A percentile compares a stretch with the other conserved stretches of the same genome.
phyloP scores from a whole-genome alignment of 164 flowering plant species.

The Chimonanthus praecox region DNA sequence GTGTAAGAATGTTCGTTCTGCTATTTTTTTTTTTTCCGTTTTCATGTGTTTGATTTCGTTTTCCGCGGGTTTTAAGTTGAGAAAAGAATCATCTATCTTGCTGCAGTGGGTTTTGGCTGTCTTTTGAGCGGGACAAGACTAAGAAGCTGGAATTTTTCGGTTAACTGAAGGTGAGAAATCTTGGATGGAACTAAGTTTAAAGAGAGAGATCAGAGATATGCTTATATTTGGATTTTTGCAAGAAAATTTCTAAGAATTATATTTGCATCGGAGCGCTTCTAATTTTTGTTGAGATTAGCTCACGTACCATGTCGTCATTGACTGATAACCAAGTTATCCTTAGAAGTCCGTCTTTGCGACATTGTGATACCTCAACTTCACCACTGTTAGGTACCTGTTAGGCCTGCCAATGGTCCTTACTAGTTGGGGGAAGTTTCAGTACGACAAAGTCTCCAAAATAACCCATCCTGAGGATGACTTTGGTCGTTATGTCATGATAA shows the following conservation, averaged over 20 bases:
- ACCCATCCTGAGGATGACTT: no score
- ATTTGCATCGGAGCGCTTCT: background rate
- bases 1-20: background rate
- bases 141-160: background rate
- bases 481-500: no score
- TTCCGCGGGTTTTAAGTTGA: background rate
- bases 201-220: background rate
- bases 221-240: background rate
- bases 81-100: background rate
- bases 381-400: no score
- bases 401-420: no score
- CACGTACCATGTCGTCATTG: no score
- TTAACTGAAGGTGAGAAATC: background rate
- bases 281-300: background rate
- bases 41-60: background rate
- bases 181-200: background rate
- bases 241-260: background rate
- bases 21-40: background rate
- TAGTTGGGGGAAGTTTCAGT: no score
- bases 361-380: no score
- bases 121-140: background rate
- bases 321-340: no score
- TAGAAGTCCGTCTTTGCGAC: no score
- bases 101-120: background rate
- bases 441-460: no score